A percentile compares a stretch with the other conserved stretches of the same genome.
phyloP scores from a whole-genome alignment of 2,329 filamentous ascomycete species.

The Aspergillus bombycis region DNA sequence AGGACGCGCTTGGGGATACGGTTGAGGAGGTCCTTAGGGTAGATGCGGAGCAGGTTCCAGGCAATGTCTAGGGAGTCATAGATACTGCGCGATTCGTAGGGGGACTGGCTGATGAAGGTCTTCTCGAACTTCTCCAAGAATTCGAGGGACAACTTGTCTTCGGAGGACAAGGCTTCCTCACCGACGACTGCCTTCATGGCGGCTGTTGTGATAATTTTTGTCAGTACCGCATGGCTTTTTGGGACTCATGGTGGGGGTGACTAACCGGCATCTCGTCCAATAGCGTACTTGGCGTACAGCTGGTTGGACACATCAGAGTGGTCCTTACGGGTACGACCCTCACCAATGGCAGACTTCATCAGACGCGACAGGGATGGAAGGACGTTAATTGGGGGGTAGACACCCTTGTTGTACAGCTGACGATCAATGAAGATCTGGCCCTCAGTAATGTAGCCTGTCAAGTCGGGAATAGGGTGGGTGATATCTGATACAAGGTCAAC shows the following conservation, averaged over 20 bases:
- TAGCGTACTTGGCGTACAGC: constrained; percentile 99
- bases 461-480: constrained; percentile 96
- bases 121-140: constrained; percentile 99
- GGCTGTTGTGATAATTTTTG: constrained; percentile 50
- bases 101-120: constrained; percentile 87
- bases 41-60: constrained; percentile 95
- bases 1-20: constrained; percentile 84
- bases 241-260: background rate
- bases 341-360: constrained; percentile 99
- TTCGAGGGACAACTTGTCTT: constrained; percentile 97
- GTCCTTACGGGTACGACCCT: constrained; percentile 94
- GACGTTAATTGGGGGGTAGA: constrained; percentile 99
- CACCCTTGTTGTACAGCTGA: constrained; percentile 89
- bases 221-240: constrained; percentile 4
- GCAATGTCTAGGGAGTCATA: constrained; percentile 93
- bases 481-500: constrained; percentile 65
- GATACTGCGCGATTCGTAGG: constrained; percentile 90
- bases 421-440: constrained; percentile 98
- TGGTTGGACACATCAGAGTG: constrained; percentile 99
- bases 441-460: constrained; percentile 99
- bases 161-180: constrained; percentile 91
- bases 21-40: constrained; percentile 97
- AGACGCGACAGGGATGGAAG: constrained; percentile 96
- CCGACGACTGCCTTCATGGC: constrained; percentile 99
- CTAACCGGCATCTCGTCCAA: constrained; percentile 83